These are phyloP conservation scores for Endocalyx cinctus DNA, from an alignment of 2,329 filamentous ascomycete species.

Conservation along the genomic window DNA sequence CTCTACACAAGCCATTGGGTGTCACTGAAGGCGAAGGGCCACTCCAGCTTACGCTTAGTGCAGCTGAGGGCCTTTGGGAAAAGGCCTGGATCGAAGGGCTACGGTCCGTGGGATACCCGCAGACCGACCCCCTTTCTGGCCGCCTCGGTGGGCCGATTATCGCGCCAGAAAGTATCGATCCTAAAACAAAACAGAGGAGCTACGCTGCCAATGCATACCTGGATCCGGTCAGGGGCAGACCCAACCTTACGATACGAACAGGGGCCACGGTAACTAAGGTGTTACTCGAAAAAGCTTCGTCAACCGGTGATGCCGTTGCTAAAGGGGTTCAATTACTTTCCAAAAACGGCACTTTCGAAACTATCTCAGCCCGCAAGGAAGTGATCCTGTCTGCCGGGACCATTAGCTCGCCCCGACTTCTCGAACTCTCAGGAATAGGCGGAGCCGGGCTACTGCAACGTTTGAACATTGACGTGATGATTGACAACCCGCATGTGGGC, in stretches of 20 bases:
- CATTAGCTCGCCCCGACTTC: constrained; percentile 22
- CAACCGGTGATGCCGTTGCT: constrained; percentile 8
- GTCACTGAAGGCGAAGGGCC: constrained; percentile 10
- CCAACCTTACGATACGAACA: constrained; percentile 22
- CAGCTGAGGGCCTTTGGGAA: constrained; percentile 10
- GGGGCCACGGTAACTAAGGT: constrained; percentile 17
- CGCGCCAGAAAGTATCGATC: constrained; percentile 18
- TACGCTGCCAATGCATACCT: constrained; percentile 21
- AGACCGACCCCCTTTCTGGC: constrained; percentile 17
- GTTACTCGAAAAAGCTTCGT: constrained; percentile 12
- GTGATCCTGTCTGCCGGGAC: constrained; percentile 23
- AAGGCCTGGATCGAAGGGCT: constrained; percentile 16
- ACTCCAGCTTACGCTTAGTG: constrained; percentile 13
- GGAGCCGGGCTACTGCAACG: constrained; percentile 12
- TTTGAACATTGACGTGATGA: constrained; percentile 19
- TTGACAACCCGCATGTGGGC: constrained; percentile 26
- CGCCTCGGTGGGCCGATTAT: constrained; percentile 8
- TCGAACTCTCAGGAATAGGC: constrained; percentile 28
- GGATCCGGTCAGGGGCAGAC: constrained; percentile 10
- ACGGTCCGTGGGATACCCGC: constrained; percentile 11
- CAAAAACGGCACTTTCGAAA: neutral
- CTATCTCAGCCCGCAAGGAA: constrained; percentile 12
- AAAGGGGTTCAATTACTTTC: constrained; percentile 13
- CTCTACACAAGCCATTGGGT: constrained; percentile 1
- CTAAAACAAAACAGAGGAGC: constrained; percentile 18